A percentile compares a stretch with the other conserved stretches of the same genome.
These are phyloP conservation scores for Sordariomycetes sp. DNA, from an alignment of 2,329 filamentous ascomycete genomes.

Conservation along the genomic window DNA sequence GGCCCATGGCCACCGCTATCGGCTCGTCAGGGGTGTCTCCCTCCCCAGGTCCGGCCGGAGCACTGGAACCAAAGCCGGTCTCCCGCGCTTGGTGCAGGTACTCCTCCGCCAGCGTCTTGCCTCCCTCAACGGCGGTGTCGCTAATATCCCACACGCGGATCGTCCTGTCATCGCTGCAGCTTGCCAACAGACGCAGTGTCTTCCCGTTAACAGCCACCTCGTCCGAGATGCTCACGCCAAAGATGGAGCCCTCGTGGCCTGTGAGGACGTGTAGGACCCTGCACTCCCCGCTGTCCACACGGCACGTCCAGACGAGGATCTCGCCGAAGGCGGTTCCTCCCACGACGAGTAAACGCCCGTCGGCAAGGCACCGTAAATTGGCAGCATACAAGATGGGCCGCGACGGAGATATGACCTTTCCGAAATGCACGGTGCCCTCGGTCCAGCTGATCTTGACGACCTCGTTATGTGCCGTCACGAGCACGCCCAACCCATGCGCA, in stretches of 20 bases:
- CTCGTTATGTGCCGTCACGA: conserved; percentile 84
- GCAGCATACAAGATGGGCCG: conserved; percentile 84
- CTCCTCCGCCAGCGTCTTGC: conserved; percentile 16
- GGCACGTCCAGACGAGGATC: conserved; percentile 78
- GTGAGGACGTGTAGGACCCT: conserved; percentile 43
- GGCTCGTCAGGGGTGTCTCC: conserved; percentile 19
- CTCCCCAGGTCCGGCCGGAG: conserved; percentile 5
- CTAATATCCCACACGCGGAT: conserved; percentile 81
- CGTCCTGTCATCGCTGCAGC: conserved; percentile 90
- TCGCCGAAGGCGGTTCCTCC: conserved; percentile 93
- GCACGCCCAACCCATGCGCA: conserved; percentile 36
- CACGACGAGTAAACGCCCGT: conserved; percentile 58
- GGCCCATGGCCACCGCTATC: conserved; percentile 71
- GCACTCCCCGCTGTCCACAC: conserved; percentile 18
- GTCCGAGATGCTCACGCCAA: conserved; percentile 72
- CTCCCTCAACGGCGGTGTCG: conserved; percentile 22
- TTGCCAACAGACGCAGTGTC: conserved; percentile 59
- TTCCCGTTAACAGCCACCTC: conserved; percentile 27
- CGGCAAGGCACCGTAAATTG: conserved; percentile 52
- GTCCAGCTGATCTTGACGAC: conserved; percentile 40
- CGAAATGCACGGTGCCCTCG: conserved; percentile 23
- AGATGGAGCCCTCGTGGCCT: conserved; percentile 86
- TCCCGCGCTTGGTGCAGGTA: conserved; percentile 29
- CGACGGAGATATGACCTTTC: conserved; percentile 50
- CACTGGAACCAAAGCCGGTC: conserved; percentile 49